These are phyloP conservation scores for Sordariomycetes sp. DNA, from an alignment of 2,329 filamentous ascomycete genomes.

Conservation along the genomic window DNA sequence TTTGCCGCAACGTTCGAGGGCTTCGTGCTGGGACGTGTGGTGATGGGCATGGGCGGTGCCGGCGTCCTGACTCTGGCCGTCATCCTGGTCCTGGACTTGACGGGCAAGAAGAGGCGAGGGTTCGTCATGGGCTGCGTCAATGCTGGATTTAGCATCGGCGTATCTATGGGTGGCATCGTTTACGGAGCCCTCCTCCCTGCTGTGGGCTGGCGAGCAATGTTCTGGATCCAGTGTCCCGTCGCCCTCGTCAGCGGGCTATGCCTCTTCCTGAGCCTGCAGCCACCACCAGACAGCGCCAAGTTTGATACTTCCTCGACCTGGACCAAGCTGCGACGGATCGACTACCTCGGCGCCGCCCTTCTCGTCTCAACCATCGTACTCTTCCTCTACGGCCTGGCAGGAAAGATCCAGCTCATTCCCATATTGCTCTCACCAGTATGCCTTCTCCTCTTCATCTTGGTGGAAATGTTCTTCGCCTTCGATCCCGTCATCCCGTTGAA, in stretches of 20 bases:
- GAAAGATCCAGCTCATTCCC: conserved; percentile 48
- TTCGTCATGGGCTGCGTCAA: conserved; percentile 69
- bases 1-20: conserved; percentile 45
- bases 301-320: conserved; percentile 18
- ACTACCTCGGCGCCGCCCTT: conserved; percentile 65
- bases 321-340: conserved; percentile 55
- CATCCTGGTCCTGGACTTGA: conserved; percentile 69
- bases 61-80: conserved; percentile 66
- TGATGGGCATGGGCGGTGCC: conserved; percentile 61
- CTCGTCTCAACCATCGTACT: conserved; percentile 59
- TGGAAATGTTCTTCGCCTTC: conserved; percentile 53
- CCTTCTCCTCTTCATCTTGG: conserved; percentile 45
- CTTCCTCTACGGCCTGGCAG: conserved; percentile 63
- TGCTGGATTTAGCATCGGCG: conserved; percentile 60
- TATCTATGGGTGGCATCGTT: conserved; percentile 62
- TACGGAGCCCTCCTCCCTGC: conserved; percentile 54
- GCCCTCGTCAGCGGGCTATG: conserved; percentile 50
- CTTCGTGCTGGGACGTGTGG: conserved; percentile 60
- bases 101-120: conserved; percentile 57
- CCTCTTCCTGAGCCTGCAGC: conserved; percentile 57
- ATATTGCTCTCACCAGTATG: conserved; percentile 48
- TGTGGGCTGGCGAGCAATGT: conserved; percentile 67
- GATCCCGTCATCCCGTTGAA: conserved; percentile 70
- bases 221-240: conserved; percentile 62
- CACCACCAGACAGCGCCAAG: conserved; percentile 28